A percentile compares a stretch with the other conserved stretches of the same genome.
Evolutionary conservation across 179 eudicot species (phyloP).

Genomic region (Carnegiea gigantea): DNA sequence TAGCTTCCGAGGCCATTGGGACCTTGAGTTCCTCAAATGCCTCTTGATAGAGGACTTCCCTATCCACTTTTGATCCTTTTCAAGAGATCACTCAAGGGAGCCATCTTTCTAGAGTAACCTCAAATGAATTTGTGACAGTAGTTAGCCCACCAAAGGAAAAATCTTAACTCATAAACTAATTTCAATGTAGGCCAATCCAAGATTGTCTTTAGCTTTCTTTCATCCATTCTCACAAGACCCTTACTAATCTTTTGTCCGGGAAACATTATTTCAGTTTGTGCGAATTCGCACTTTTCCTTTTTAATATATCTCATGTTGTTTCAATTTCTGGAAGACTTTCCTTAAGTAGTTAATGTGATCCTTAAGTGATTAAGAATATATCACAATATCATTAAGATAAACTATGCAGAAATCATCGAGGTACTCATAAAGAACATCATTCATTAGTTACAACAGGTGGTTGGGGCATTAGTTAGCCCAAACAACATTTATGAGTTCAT

Average conservation of each 20-base stretch:
- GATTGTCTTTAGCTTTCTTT: background rate
- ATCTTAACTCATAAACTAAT: background rate
- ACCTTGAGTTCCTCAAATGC: background rate
- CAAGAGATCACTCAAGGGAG: background rate
- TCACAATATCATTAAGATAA: background rate
- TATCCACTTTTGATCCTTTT: background rate
- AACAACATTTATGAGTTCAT: background rate
- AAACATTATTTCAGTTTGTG: background rate
- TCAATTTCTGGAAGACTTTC: background rate
- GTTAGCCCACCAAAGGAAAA: background rate
- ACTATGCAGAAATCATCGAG: background rate
- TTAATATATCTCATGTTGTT: background rate
- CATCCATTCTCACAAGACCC: background rate
- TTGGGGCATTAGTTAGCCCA: background rate
- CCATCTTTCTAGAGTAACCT: background rate
- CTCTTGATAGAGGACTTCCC: background rate
- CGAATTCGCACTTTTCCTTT: slow-evolving; percentile 1
- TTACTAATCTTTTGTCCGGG: background rate
- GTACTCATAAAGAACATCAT: no score
- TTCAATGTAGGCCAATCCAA: background rate
- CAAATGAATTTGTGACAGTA: slow-evolving; percentile 2
- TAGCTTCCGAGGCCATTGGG: background rate
- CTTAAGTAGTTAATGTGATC: background rate
- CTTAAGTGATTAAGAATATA: background rate
- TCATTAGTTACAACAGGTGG: background rate